These are phyloP conservation scores for Gynostemma pentaphyllum DNA, from an alignment of 306 rosid species.

Conservation along the genomic window DNA sequence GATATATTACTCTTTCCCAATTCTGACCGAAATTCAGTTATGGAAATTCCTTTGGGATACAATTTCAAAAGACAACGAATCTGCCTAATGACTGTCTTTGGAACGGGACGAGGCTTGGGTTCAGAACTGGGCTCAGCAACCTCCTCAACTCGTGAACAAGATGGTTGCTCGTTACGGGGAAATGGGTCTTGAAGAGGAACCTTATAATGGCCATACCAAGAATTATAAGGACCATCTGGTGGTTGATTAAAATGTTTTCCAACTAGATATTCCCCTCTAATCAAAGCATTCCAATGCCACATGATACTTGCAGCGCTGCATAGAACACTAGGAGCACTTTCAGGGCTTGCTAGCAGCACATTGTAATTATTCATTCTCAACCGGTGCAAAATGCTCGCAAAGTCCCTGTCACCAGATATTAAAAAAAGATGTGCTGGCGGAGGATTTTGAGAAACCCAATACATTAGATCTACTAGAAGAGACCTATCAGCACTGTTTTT, in stretches of 20 bases:
- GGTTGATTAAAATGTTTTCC: constrained; percentile 74
- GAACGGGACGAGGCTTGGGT: constrained; percentile 21
- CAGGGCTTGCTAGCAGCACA: constrained; percentile 58
- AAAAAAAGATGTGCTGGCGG: constrained; percentile 92
- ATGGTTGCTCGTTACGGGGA: constrained; percentile 19
- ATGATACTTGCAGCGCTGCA: constrained; percentile 82
- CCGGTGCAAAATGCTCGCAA: constrained; percentile 55
- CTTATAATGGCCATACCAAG: constrained; percentile 69
- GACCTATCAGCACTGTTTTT: constrained; percentile 74
- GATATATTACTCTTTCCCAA: constrained; percentile 20
- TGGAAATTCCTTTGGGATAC: constrained; percentile 48
- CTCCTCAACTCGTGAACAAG: constrained; percentile 21
- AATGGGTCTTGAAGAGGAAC: constrained; percentile 51
- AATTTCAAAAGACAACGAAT: constrained; percentile 28
- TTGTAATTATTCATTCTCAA: constrained; percentile 88
- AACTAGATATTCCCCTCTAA: constrained; percentile 47
- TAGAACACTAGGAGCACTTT: constrained; percentile 40
- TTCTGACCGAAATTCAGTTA: constrained; percentile 29
- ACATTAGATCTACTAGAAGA: constrained; percentile 70
- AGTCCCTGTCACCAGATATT: constrained; percentile 70
- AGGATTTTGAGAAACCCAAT: constrained; percentile 89
- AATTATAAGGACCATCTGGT: constrained; percentile 62
- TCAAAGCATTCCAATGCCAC: constrained; percentile 78
- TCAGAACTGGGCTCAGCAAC: constrained; percentile 22
- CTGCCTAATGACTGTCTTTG: constrained; percentile 20